phyloP scores from a whole-genome alignment of 176 grass and related monocot species.

The Eremochloa ophiuroides region DNA sequence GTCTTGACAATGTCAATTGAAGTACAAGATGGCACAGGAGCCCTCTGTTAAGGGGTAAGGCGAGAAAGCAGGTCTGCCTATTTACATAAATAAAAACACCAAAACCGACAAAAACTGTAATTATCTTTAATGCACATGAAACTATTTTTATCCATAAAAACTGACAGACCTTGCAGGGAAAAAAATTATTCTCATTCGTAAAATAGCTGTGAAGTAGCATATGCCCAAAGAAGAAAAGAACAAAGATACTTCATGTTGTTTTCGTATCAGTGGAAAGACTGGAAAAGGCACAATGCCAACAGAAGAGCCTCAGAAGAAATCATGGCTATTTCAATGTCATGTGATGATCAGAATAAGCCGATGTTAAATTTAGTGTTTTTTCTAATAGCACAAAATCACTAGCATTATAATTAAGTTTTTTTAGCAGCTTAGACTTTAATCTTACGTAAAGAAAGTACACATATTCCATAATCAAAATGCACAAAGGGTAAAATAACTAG shows the following conservation, averaged over 20 bases:
- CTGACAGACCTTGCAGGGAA: not conserved
- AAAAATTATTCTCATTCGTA: not conserved
- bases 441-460: not conserved
- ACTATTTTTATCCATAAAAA: not conserved
- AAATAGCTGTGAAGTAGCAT: not conserved
- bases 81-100: too few relatives aligned
- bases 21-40: too few relatives aligned
- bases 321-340: not conserved
- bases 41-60: too few relatives aligned
- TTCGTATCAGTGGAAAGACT: not conserved
- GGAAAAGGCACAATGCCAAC: not conserved
- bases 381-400: not conserved
- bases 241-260: not conserved
- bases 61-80: too few relatives aligned
- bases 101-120: not conserved
- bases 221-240: not conserved
- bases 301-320: not conserved
- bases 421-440: conserved; percentile 8
- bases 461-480: conserved; percentile 1
- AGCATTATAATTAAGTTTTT: not conserved
- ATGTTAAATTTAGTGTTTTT: not conserved
- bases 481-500: not conserved
- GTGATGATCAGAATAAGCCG: not conserved
- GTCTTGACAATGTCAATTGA: too few relatives aligned
- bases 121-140: not conserved